phyloP scores from a whole-genome alignment of 2,329 filamentous ascomycete genomes.

The Akanthomyces muscarius region DNA sequence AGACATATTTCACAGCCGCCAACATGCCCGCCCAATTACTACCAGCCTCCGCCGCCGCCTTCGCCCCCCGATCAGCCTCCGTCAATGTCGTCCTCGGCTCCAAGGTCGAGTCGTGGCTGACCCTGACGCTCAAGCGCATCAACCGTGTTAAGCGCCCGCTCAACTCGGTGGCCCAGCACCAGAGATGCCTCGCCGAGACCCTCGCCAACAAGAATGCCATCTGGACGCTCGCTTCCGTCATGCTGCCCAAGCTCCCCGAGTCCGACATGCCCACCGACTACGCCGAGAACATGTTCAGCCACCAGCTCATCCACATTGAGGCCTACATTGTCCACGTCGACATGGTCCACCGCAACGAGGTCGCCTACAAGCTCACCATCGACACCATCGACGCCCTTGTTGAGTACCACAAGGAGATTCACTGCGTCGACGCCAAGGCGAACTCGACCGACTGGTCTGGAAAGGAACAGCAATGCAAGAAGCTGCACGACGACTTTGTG shows the following conservation, averaged over 20 bases:
- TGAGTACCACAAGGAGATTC: slow-evolving; percentile 94
- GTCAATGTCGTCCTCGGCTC: slow-evolving; percentile 92
- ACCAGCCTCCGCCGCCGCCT: slow-evolving; percentile 92
- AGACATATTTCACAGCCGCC: slow-evolving; percentile 22
- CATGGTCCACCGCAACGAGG: slow-evolving; percentile 96
- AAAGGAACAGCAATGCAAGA: slow-evolving; percentile 94
- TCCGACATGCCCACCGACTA: slow-evolving; percentile 78
- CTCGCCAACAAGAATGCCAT: slow-evolving; percentile 86
- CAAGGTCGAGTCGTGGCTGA: slow-evolving; percentile 95
- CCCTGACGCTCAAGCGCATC: slow-evolving; percentile 92
- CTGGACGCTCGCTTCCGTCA: slow-evolving; percentile 89
- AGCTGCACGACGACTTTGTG: slow-evolving; percentile 93
- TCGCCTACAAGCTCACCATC: slow-evolving; percentile 93
- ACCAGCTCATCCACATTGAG: slow-evolving; percentile 88
- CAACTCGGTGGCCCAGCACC: slow-evolving; percentile 95
- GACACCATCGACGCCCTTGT: slow-evolving; percentile 92
- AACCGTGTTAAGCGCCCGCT: slow-evolving; percentile 94
- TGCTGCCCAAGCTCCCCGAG: slow-evolving; percentile 87
- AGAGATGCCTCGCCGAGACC: slow-evolving; percentile 90
- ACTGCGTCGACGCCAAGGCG: slow-evolving; percentile 84
- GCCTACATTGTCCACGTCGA: slow-evolving; percentile 99
- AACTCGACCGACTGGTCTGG: slow-evolving; percentile 93
- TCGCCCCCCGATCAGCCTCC: slow-evolving; percentile 82
- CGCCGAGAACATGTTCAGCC: slow-evolving; percentile 85
- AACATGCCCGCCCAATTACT: slow-evolving; percentile 89